phyloP scores from a whole-genome alignment of 306 rosid genomes.

The Rosa multiflora region DNA sequence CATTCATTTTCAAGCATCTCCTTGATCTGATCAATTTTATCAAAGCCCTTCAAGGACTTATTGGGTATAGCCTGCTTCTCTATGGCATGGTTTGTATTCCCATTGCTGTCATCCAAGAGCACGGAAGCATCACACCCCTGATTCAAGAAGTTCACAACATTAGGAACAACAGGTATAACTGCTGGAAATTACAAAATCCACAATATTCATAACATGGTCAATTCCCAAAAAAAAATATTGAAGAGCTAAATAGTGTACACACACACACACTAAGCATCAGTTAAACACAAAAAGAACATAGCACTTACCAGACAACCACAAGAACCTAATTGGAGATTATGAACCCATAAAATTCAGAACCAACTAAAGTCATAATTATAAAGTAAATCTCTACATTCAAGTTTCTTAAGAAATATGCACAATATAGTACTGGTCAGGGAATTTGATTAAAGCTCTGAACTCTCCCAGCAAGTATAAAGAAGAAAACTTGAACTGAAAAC shows the following conservation, averaged over 20 bases:
- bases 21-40: slow-evolving; percentile 34
- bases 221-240: neutral
- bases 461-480: neutral
- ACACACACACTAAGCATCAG: neutral
- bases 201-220: neutral
- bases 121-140: slow-evolving; percentile 55
- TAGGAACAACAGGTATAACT: neutral
- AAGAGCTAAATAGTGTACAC: neutral
- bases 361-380: neutral
- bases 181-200: neutral
- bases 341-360: neutral
- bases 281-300: neutral
- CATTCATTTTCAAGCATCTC: slow-evolving; percentile 43
- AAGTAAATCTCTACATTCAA: neutral
- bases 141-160: neutral
- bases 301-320: neutral
- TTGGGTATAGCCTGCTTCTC: slow-evolving; percentile 83
- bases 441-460: neutral
- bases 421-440: neutral
- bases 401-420: neutral
- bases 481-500: neutral
- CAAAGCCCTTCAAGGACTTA: slow-evolving; percentile 41
- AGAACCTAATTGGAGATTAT: neutral
- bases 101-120: slow-evolving; percentile 51
- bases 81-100: slow-evolving; percentile 36